A percentile compares a stretch with the other conserved stretches of the same genome.
Conservation (phyloP, 768 basidiomycete genomes). For the Hydnomerulius pinastri region DNA sequence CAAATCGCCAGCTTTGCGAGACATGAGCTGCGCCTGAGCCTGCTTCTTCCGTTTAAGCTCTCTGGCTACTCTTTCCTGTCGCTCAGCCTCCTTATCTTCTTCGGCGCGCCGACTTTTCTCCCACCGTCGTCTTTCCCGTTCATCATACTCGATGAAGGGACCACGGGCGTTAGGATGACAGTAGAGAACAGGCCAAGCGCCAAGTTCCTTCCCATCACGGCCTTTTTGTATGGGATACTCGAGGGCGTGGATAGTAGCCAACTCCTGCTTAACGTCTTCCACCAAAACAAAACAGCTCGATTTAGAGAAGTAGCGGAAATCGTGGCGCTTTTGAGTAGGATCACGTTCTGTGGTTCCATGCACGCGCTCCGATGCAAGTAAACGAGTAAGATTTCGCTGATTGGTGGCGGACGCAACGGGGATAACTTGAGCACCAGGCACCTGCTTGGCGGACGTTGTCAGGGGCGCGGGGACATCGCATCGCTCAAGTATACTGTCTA, state of each 20-base stretch:
- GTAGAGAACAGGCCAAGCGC: constrained; percentile 82
- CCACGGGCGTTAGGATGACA: constrained; percentile 74
- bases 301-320: constrained; percentile 84
- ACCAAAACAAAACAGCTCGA: constrained; percentile 80
- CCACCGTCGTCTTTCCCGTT: constrained; percentile 68
- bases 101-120: constrained; percentile 52
- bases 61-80: constrained; percentile 24
- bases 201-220: constrained; percentile 52
- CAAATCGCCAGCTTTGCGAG: constrained; percentile 51
- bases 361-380: constrained; percentile 79
- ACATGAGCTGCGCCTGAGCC: constrained; percentile 26
- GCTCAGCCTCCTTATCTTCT: constrained; percentile 38
- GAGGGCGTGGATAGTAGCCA: constrained; percentile 81
- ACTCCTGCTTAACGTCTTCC: constrained; percentile 84
- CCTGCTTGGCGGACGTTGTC: constrained; percentile 27
- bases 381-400: constrained; percentile 55
- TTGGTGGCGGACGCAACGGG: constrained; percentile 30
- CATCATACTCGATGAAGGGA: constrained; percentile 76
- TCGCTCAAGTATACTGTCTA: constrained; percentile 70
- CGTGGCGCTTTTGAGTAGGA: constrained; percentile 82
- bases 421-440: constrained; percentile 31
- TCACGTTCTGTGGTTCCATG: constrained; percentile 91
- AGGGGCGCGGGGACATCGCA: constrained; percentile 46
- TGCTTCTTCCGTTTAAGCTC: constrained; percentile 31
- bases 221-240: constrained; percentile 69